These are phyloP conservation scores for Phialemonium atrogriseum DNA, from an alignment of 2,329 filamentous ascomycete genomes.

Conservation along the genomic window DNA sequence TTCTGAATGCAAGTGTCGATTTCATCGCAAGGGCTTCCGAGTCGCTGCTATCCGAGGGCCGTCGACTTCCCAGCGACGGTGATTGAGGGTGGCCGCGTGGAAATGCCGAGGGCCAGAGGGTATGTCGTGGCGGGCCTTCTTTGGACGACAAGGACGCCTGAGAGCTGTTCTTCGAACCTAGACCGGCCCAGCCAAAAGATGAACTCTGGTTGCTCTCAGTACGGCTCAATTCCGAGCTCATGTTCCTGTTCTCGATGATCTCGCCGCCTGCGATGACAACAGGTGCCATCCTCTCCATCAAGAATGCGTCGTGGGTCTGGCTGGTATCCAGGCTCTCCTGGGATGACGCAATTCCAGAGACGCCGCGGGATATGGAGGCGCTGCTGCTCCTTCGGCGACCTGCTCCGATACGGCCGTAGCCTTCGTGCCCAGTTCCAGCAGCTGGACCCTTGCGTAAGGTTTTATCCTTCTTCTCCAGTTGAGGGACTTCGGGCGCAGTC, in stretches of 20 bases:
- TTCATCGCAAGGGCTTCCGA: slow-evolving; percentile 40
- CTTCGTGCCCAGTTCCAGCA: slow-evolving; percentile 92
- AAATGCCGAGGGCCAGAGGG: slow-evolving; percentile 46
- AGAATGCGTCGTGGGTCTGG: slow-evolving; percentile 43
- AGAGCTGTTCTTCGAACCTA: slow-evolving; percentile 33
- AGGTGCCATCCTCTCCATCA: slow-evolving; percentile 54
- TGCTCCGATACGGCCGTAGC: slow-evolving; percentile 60
- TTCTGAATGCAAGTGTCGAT: slow-evolving; percentile 44
- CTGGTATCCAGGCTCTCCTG: slow-evolving; percentile 41
- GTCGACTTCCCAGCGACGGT: slow-evolving; percentile 21
- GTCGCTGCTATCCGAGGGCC: slow-evolving; percentile 49
- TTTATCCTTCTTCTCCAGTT: slow-evolving; percentile 49
- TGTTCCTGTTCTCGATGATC: slow-evolving; percentile 52
- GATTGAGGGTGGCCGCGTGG: slow-evolving; percentile 25
- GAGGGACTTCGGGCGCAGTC: slow-evolving; percentile 40
- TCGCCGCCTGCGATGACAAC: slow-evolving; percentile 59
- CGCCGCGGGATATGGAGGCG: slow-evolving; percentile 37
- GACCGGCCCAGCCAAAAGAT: slow-evolving; percentile 29
- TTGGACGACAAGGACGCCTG: slow-evolving; percentile 30
- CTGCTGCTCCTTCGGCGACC: slow-evolving; percentile 57
- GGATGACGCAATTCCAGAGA: slow-evolving; percentile 34
- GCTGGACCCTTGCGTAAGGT: slow-evolving; percentile 65
- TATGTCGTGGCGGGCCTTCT: slow-evolving; percentile 32
- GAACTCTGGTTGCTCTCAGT: slow-evolving; percentile 43
- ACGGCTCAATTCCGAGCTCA: slow-evolving; percentile 36